Evolutionary conservation across 2,329 filamentous ascomycete species (phyloP).

Genomic region (Aspergillus texensis): DNA sequence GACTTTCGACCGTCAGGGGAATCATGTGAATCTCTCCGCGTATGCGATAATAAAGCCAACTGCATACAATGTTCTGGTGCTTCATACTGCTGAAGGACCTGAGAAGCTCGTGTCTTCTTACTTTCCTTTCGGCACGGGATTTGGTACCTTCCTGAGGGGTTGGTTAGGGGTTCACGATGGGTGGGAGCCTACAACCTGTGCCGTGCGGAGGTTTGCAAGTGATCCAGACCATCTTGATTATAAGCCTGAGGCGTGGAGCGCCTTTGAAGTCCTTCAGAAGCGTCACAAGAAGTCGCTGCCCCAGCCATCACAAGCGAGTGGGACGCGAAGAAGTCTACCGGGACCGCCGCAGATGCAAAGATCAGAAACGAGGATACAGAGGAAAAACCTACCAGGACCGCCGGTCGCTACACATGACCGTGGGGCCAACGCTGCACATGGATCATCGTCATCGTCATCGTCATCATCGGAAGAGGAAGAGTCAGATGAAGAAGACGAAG

Average conservation of each 20-base stretch:
- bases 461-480: constrained; percentile 5
- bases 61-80: constrained; percentile 13
- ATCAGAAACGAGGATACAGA: neutral
- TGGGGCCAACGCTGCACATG: no score
- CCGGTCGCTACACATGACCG: neutral
- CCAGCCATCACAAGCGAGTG: neutral
- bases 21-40: constrained; percentile 14
- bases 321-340: neutral
- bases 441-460: neutral
- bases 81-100: constrained; percentile 1
- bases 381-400: neutral
- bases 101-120: constrained; percentile 10
- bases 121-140: neutral
- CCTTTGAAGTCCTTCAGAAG: neutral
- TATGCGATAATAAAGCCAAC: constrained; percentile 9
- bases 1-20: constrained; percentile 21
- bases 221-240: constrained; percentile 2
- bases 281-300: neutral
- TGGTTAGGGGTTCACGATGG: constrained; percentile 14
- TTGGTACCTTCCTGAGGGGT: constrained; percentile 13
- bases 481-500: neutral
- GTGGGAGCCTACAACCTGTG: constrained; percentile 12
- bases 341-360: neutral
- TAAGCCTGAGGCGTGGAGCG: constrained; percentile 5
- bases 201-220: constrained; percentile 10